phyloP scores from a whole-genome alignment of 108 stramenopile genomes.

The Cylindrotheca fusiformis region DNA sequence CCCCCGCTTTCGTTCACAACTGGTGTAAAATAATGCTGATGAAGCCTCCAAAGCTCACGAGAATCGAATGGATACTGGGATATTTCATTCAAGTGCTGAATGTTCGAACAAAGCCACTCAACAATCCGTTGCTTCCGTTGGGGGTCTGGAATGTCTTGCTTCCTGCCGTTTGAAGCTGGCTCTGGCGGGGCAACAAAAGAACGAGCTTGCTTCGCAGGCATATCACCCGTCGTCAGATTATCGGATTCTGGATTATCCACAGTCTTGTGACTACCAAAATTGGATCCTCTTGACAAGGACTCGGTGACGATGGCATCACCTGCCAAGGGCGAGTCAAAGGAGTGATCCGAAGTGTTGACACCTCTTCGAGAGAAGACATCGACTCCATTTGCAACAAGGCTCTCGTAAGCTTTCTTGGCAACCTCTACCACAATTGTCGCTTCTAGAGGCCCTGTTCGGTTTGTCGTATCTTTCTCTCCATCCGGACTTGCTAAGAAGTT shows the following conservation, averaged over 20 bases:
- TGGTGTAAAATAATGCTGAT: slow-evolving; percentile 80
- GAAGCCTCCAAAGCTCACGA: slow-evolving; percentile 67
- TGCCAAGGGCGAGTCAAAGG: slow-evolving; percentile 60
- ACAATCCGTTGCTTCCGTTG: slow-evolving; percentile 65
- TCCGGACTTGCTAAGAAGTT: slow-evolving; percentile 26
- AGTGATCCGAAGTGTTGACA: slow-evolving; percentile 32
- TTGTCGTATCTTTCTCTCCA: slow-evolving; percentile 10
- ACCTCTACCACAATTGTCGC: slow-evolving; percentile 75
- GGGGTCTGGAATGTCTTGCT: slow-evolving; percentile 39
- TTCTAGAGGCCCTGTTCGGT: slow-evolving; percentile 51
- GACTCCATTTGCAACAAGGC: slow-evolving; percentile 64
- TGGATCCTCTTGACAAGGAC: slow-evolving; percentile 14
- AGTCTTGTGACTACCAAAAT: slow-evolving; percentile 19
- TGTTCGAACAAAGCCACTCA: slow-evolving; percentile 77
- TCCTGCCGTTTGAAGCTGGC: not conserved
- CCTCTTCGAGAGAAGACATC: slow-evolving; percentile 52
- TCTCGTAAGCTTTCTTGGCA: slow-evolving; percentile 67
- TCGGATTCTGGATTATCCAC: slow-evolving; percentile 16
- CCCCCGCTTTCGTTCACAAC: slow-evolving; percentile 68
- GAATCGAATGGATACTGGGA: slow-evolving; percentile 67
- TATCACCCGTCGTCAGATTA: slow-evolving; percentile 1
- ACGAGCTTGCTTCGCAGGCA: slow-evolving; percentile 13
- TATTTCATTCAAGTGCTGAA: slow-evolving; percentile 66
- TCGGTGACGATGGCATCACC: slow-evolving; percentile 66
- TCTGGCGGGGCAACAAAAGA: slow-evolving; percentile 55